Conservation (phyloP, 2,329 filamentous ascomycete genomes). For the Epichloe hybrida region DNA sequence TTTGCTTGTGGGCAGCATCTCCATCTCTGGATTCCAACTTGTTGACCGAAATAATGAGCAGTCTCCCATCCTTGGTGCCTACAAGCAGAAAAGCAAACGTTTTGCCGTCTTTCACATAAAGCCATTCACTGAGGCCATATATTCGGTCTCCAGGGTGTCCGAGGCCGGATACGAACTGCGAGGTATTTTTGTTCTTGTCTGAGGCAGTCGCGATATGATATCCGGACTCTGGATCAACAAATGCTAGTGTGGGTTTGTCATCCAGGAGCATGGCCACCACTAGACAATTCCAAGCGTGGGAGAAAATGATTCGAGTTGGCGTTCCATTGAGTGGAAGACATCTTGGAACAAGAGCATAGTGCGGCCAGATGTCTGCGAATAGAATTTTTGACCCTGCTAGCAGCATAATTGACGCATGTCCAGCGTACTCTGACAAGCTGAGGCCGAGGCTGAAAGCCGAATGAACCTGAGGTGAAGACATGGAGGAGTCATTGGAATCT, state of each 20-base stretch:
- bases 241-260: conserved; percentile 35
- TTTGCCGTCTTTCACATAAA: conserved; percentile 40
- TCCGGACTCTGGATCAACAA: conserved; percentile 44
- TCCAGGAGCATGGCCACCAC: conserved; percentile 36
- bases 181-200: conserved; percentile 26
- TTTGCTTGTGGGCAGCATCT: conserved; percentile 8
- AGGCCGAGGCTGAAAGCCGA: conserved; percentile 30
- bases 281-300: conserved; percentile 35
- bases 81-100: conserved; percentile 51
- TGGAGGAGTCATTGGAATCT: conserved; percentile 32
- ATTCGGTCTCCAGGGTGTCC: conserved; percentile 45
- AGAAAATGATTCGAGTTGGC: conserved; percentile 41
- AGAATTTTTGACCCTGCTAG: conserved; percentile 36
- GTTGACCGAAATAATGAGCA: conserved; percentile 42
- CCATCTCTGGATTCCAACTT: conserved; percentile 7
- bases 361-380: conserved; percentile 36
- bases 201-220: conserved; percentile 33
- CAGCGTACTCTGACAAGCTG: conserved; percentile 23
- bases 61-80: conserved; percentile 37
- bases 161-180: conserved; percentile 41
- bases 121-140: conserved; percentile 50
- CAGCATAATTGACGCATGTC: conserved; percentile 33
- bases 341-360: conserved; percentile 34
- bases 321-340: conserved; percentile 33
- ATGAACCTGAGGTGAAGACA: conserved; percentile 33